These are phyloP conservation scores for Pythium scleroteichum DNA, from an alignment of 352 stramenopile genomes.

Conservation along the genomic window DNA sequence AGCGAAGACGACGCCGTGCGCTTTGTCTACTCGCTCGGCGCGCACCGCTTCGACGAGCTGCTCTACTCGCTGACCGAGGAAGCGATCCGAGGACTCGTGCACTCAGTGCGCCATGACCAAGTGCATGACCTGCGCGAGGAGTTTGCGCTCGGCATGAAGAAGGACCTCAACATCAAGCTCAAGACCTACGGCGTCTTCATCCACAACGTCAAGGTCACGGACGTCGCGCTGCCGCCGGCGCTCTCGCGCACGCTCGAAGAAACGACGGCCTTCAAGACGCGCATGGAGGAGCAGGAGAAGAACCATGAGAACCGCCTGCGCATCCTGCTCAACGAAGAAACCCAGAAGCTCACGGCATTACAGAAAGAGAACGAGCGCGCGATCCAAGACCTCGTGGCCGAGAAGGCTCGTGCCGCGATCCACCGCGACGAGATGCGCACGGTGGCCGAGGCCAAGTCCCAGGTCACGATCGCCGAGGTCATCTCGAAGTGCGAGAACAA, in stretches of 20 bases:
- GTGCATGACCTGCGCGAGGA: constrained; percentile 82
- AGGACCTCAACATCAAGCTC: constrained; percentile 78
- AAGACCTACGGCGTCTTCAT: constrained; percentile 76
- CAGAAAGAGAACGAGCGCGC: constrained; percentile 80
- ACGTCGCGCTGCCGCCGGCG: constrained; percentile 65
- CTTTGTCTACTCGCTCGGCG: constrained; percentile 86
- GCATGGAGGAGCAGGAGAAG: constrained; percentile 89
- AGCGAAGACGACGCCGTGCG: constrained; percentile 73
- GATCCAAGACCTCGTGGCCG: constrained; percentile 71
- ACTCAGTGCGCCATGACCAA: constrained; percentile 82
- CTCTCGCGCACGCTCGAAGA: constrained; percentile 75
- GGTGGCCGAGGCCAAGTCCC: constrained; percentile 67
- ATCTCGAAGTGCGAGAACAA: constrained; percentile 58
- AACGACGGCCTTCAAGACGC: constrained; percentile 85
- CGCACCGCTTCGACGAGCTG: constrained; percentile 83
- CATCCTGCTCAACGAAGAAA: constrained; percentile 83
- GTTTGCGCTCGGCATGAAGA: constrained; percentile 84
- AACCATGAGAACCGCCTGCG: constrained; percentile 87
- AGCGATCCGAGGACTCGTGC: constrained; percentile 75
- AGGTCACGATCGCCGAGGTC: constrained; percentile 73
- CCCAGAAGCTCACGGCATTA: constrained; percentile 76
- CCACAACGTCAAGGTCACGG: constrained; percentile 88
- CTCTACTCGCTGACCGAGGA: constrained; percentile 79
- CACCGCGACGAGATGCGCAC: constrained; percentile 78
- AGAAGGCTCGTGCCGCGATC: constrained; percentile 69